Evolutionary conservation across 768 basidiomycete genomes (phyloP).

Genomic region (Tulasnella sp.): DNA sequence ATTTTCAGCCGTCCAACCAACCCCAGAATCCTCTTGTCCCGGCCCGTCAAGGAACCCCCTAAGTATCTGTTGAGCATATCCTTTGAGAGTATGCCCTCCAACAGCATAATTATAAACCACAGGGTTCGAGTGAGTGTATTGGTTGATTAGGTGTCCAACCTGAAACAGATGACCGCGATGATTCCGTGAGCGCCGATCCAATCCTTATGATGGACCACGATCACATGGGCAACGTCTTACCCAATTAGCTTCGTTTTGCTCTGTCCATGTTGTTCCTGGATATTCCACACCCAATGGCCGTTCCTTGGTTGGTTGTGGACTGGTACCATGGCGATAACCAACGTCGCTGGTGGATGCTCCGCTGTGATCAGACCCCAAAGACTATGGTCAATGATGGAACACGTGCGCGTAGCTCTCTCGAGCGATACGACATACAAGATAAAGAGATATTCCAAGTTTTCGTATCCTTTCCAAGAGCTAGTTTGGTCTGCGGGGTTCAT

Average conservation of each 20-base stretch:
- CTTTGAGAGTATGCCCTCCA: constrained; percentile 43
- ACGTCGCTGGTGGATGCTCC: constrained; percentile 54
- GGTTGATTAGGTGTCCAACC: constrained; percentile 28
- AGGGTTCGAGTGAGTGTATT: constrained; percentile 33
- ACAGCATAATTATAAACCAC: constrained; percentile 52
- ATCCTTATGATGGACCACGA: not conserved
- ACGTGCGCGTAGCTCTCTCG: not conserved
- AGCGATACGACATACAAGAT: constrained; percentile 41
- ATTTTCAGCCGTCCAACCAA: constrained; percentile 37
- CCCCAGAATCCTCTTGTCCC: constrained; percentile 34
- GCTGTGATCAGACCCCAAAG: constrained; percentile 30
- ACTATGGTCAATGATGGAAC: not conserved
- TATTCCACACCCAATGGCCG: constrained; percentile 44
- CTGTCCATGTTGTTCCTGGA: constrained; percentile 46
- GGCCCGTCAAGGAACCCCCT: constrained; percentile 33
- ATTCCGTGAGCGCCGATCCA: not conserved
- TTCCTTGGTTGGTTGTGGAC: constrained; percentile 32
- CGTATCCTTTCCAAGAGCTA: constrained; percentile 39
- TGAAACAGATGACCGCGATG: constrained; percentile 18
- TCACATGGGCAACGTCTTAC: constrained; percentile 27
- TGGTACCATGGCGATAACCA: constrained; percentile 24
- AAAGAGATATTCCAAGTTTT: constrained; percentile 38
- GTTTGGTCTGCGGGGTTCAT: not conserved
- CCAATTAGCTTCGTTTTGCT: constrained; percentile 49
- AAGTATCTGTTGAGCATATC: constrained; percentile 38